These are phyloP conservation scores for Neofusicoccum ribis DNA, from an alignment of 2,329 filamentous ascomycete genomes.

Conservation along the genomic window DNA sequence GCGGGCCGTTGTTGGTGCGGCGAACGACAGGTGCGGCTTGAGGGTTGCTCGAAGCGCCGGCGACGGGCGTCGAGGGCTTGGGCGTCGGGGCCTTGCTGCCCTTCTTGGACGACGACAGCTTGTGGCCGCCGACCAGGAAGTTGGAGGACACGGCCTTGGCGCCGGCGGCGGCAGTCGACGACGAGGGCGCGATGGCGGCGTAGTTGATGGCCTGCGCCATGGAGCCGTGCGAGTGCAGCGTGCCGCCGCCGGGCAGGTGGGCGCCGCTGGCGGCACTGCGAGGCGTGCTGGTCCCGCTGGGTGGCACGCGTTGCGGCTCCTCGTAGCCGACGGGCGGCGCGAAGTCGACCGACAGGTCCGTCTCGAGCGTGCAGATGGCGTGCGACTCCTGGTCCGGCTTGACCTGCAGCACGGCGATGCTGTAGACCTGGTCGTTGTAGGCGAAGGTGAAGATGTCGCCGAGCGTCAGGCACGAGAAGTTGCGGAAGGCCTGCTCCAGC, in stretches of 20 bases:
- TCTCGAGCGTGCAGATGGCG: slow-evolving; percentile 89
- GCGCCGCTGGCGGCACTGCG: slow-evolving; percentile 62
- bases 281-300: slow-evolving; percentile 84
- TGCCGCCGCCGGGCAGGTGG: slow-evolving; percentile 63
- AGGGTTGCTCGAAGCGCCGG: slow-evolving; percentile 49
- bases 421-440: slow-evolving; percentile 93
- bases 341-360: slow-evolving; percentile 94
- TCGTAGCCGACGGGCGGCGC: slow-evolving; percentile 92
- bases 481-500: slow-evolving; percentile 92
- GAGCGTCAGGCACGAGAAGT: slow-evolving; percentile 90
- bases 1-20: slow-evolving; percentile 71
- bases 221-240: slow-evolving; percentile 79
- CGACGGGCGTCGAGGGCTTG: slow-evolving; percentile 59
- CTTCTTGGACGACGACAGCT: slow-evolving; percentile 75
- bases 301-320: slow-evolving; percentile 70
- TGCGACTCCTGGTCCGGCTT: slow-evolving; percentile 85
- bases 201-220: slow-evolving; percentile 99
- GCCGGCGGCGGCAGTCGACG: slow-evolving; percentile 63
- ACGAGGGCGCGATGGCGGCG: slow-evolving; percentile 78
- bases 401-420: slow-evolving; percentile 89
- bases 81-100: slow-evolving; percentile 72
- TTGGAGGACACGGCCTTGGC: slow-evolving; percentile 69
- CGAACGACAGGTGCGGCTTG: slow-evolving; percentile 33
- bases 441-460: slow-evolving; percentile 94
- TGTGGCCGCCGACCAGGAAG: slow-evolving; percentile 78